A percentile compares a stretch with the other conserved stretches of the same genome.
Evolutionary conservation across 208 protist species (phyloP).

Genomic region (Acanthamoeba lenticulata): DNA sequence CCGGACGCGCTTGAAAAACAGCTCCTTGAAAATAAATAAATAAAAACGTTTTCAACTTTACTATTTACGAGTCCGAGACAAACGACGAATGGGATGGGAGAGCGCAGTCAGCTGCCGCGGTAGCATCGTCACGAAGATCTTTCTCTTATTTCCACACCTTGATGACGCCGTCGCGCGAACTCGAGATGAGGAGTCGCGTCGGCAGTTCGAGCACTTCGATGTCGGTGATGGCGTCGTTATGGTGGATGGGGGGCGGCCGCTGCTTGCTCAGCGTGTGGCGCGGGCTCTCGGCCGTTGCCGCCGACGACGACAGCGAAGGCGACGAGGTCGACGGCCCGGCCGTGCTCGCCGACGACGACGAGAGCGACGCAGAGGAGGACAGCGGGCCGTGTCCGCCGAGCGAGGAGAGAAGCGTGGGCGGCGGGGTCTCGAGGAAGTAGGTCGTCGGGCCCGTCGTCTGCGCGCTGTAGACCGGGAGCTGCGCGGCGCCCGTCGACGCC

Average conservation of each 20-base stretch:
- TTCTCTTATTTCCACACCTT: constrained; percentile 80
- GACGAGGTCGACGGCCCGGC: not conserved
- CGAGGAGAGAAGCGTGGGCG: not conserved
- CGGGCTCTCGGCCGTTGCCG: not conserved
- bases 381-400: not conserved
- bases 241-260: constrained; percentile 69
- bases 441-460: not conserved
- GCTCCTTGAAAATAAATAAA: too few species aligned
- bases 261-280: not conserved
- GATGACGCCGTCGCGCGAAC: constrained; percentile 75
- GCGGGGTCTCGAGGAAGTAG: not conserved
- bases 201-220: constrained; percentile 77
- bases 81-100: too few species aligned
- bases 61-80: too few species aligned
- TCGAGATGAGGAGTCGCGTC: constrained; percentile 77
- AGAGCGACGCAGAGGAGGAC: not conserved
- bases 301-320: not conserved
- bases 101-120: too few species aligned
- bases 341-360: not conserved
- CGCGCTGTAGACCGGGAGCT: not conserved
- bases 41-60: too few species aligned
- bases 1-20: too few species aligned
- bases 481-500: not conserved
- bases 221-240: constrained; percentile 78
- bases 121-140: too few species aligned